A percentile compares a stretch with the other conserved stretches of the same genome.
phyloP scores from a whole-genome alignment of 2,329 filamentous ascomycete species.

The Ceratocystis huliohia region DNA sequence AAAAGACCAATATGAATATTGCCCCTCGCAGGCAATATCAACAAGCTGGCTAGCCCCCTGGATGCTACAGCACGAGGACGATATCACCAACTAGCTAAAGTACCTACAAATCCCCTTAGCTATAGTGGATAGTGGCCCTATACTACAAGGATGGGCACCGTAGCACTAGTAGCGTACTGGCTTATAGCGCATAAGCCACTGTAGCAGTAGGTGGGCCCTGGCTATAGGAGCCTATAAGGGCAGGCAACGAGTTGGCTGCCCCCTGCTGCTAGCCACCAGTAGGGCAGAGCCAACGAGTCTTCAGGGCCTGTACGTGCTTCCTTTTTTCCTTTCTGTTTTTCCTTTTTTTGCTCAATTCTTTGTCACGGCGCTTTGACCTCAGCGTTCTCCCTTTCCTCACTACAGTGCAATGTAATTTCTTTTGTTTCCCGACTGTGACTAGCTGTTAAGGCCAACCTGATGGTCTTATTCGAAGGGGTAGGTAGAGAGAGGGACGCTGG shows the following conservation, averaged over 20 bases:
- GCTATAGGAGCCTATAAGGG: not conserved
- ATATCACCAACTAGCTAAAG: not conserved
- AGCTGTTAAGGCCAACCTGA: not conserved
- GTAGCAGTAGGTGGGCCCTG: not conserved
- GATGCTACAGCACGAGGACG: not conserved
- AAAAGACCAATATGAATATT: not conserved
- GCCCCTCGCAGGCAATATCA: not conserved
- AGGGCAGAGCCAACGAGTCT: not conserved
- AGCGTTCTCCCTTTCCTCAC: not conserved
- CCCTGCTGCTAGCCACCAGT: not conserved
- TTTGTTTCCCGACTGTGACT: not conserved
- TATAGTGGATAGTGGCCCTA: too few relatives aligned
- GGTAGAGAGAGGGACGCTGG: not conserved
- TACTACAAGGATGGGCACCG: not conserved
- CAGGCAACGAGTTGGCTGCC: not conserved
- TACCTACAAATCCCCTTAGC: too few relatives aligned
- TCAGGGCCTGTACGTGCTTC: not conserved
- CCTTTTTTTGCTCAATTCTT: not conserved
- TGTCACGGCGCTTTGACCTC: not conserved
- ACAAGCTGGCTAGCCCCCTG: not conserved
- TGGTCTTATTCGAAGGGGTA: not conserved
- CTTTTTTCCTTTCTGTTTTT: not conserved
- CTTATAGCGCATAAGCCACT: not conserved
- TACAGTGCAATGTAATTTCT: slow-evolving; percentile 5
- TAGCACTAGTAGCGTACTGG: not conserved